Percentiles rank a stretch among this genome's conserved stretches.
These are phyloP conservation scores for Casuarina glauca DNA, from an alignment of 306 rosid species.

Conservation along the genomic window DNA sequence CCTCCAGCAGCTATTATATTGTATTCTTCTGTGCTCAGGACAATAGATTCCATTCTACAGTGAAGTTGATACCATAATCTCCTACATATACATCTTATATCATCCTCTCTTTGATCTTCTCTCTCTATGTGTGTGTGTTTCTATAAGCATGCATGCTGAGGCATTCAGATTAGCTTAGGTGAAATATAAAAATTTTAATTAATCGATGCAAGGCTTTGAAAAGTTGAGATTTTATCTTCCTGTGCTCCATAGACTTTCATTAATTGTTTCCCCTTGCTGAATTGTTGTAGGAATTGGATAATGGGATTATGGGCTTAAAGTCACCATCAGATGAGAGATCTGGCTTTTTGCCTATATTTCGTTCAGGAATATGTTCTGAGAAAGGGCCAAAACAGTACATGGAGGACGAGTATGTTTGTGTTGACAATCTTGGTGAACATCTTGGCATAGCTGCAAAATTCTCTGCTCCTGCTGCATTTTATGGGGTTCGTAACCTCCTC, in stretches of 20 bases:
- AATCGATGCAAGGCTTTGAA: not conserved
- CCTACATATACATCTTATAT: not conserved
- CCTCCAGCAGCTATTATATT: not conserved
- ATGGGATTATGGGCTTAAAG: conserved; percentile 36
- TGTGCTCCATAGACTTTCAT: not conserved
- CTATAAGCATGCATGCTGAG: not conserved
- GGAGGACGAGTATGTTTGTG: conserved; percentile 62
- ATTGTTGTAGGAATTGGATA: conserved; percentile 43
- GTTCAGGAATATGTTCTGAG: conserved; percentile 61
- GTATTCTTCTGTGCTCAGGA: not conserved
- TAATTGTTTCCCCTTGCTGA: conserved; percentile 11
- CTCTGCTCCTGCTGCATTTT: conserved; percentile 62
- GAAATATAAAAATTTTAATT: conserved; percentile 4
- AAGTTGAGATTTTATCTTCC: not conserved
- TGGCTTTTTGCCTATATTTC: conserved; percentile 35
- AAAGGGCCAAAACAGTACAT: conserved; percentile 69
- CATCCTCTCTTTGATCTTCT: not conserved
- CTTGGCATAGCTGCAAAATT: conserved; percentile 22
- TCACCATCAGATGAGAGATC: conserved; percentile 41
- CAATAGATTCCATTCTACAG: not conserved
- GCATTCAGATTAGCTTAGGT: not conserved
- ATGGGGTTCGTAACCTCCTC: conserved; percentile 52
- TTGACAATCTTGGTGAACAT: conserved; percentile 41
- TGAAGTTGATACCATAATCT: conserved; percentile 1
- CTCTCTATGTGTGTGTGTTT: not conserved